Conservation (phyloP, 2,329 filamentous ascomycete species). For the Fusarium nisikadoi region DNA sequence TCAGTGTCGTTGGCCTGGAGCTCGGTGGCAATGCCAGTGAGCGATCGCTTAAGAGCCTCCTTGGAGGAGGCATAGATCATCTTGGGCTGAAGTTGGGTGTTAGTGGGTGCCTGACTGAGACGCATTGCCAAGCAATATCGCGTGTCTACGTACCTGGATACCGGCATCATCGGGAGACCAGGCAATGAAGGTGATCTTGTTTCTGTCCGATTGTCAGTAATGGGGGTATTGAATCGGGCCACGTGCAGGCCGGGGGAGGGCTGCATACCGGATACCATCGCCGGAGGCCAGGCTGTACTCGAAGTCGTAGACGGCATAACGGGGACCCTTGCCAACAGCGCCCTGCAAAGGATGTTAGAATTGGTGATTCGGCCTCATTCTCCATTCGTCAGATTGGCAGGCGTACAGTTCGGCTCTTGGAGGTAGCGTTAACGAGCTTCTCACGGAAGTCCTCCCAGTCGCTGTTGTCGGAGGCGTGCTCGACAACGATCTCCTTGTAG, state of each 20-base stretch:
- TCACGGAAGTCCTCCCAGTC: slow-evolving; percentile 81
- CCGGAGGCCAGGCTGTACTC: slow-evolving; percentile 77
- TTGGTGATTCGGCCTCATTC: not conserved
- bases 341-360: slow-evolving; percentile 56
- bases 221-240: not conserved
- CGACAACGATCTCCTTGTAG: slow-evolving; percentile 83
- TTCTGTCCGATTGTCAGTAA: slow-evolving; percentile 57
- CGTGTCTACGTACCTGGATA: slow-evolving; percentile 74
- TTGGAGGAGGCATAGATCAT: slow-evolving; percentile 93
- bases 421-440: slow-evolving; percentile 78
- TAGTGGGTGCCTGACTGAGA: slow-evolving; percentile 43
- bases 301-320: slow-evolving; percentile 89
- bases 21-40: slow-evolving; percentile 79
- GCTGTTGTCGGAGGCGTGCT: slow-evolving; percentile 73
- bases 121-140: slow-evolving; percentile 70
- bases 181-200: slow-evolving; percentile 82
- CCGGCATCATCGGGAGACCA: slow-evolving; percentile 86
- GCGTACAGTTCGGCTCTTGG: slow-evolving; percentile 75
- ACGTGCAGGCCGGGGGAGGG: slow-evolving; percentile 4
- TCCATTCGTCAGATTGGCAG: not conserved
- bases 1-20: slow-evolving; percentile 86
- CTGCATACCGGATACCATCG: slow-evolving; percentile 74
- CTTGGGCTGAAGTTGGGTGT: slow-evolving; percentile 69
- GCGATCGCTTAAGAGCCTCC: slow-evolving; percentile 82
- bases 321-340: slow-evolving; percentile 72